Conservation (phyloP, 352 stramenopile species). For the Phytophthora melonis region DNA sequence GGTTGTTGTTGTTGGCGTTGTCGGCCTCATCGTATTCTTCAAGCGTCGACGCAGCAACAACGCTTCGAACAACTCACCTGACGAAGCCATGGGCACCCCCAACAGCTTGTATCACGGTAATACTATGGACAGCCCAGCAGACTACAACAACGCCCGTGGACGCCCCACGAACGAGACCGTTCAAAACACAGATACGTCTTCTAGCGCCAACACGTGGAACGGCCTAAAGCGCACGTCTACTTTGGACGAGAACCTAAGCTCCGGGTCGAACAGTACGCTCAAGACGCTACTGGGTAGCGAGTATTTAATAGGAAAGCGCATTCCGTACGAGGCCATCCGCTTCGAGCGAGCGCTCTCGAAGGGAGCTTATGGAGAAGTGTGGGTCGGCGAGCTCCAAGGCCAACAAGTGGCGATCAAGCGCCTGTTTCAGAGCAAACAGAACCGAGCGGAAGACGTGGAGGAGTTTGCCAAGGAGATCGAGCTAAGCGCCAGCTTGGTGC, state of each 20-base stretch:
- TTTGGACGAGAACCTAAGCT: not conserved
- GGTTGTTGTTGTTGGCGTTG: slow-evolving; percentile 16
- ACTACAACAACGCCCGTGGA: not conserved
- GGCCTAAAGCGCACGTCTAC: not conserved
- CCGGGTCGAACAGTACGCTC: not conserved
- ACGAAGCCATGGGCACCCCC: too few species aligned
- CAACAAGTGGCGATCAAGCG: not conserved
- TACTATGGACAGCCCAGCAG: not conserved
- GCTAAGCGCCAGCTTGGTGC: not conserved
- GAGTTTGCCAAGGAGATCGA: not conserved
- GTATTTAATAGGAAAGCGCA: not conserved
- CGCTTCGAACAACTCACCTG: too few species aligned
- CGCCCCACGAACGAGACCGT: slow-evolving; percentile 1
- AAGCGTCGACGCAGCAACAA: slow-evolving; percentile 10
- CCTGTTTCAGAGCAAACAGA: not conserved
- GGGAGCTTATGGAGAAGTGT: not conserved
- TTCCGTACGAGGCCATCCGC: not conserved
- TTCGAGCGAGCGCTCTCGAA: not conserved
- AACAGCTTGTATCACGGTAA: not conserved
- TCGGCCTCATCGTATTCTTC: slow-evolving; percentile 11
- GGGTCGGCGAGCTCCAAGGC: not conserved
- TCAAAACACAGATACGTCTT: slow-evolving; percentile 2
- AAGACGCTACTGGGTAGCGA: not conserved
- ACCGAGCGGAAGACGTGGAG: not conserved
- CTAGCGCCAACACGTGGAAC: not conserved